A percentile compares a stretch with the other conserved stretches of the same genome.
Evolutionary conservation across 2,329 filamentous ascomycete genomes (phyloP).

Genomic region (Penicillium sp.): DNA sequence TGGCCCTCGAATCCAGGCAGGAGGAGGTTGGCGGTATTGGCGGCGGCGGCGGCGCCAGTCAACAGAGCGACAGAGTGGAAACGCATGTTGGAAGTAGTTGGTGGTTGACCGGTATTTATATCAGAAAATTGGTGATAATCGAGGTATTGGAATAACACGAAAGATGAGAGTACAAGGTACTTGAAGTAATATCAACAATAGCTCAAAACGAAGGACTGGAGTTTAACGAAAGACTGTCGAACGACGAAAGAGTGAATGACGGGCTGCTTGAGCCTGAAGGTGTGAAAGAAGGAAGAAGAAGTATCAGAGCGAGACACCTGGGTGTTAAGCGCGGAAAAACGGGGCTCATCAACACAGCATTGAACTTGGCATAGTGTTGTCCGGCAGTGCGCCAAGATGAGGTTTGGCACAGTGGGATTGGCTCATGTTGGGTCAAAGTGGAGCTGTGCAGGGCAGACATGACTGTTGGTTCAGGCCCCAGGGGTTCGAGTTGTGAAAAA

Average conservation of each 20-base stretch:
- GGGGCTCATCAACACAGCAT: neutral
- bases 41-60: conserved; percentile 26
- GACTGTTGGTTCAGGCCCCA: conserved; percentile 12
- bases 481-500: conserved; percentile 16
- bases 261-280: conserved; percentile 10
- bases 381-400: neutral
- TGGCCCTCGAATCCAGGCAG: conserved; percentile 24
- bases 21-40: conserved; percentile 23
- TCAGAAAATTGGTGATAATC: conserved; percentile 1
- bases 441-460: neutral
- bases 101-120: conserved; percentile 1
- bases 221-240: conserved; percentile 14
- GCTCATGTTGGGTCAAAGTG: conserved; percentile 1
- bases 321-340: conserved; percentile 2
- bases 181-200: conserved; percentile 14
- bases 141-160: conserved; percentile 3
- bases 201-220: conserved; percentile 25
- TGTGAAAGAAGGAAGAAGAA: conserved; percentile 15
- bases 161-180: conserved; percentile 13
- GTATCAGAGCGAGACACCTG: conserved; percentile 9
- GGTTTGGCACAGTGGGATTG: neutral
- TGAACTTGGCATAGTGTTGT: conserved; percentile 3
- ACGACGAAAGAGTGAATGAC: conserved; percentile 11
- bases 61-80: conserved; percentile 28
- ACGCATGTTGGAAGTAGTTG: conserved; percentile 22